phyloP scores from a whole-genome alignment of 2,329 filamentous ascomycete genomes.

The Aspergillus unguis region DNA sequence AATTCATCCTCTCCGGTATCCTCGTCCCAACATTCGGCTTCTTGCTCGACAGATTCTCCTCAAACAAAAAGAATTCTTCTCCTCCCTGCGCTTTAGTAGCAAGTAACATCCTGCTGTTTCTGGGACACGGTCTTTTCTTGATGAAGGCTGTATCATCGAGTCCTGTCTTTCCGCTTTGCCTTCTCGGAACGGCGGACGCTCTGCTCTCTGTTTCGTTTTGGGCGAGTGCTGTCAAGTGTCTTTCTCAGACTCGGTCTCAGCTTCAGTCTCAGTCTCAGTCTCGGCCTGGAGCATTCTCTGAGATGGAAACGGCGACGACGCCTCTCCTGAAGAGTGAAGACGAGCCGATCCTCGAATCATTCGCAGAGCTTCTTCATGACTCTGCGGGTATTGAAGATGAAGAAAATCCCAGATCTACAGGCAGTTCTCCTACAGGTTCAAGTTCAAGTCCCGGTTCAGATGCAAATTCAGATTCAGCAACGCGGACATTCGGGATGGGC shows the following conservation, averaged over 20 bases:
- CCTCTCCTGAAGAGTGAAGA: background rate
- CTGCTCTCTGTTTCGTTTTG: background rate
- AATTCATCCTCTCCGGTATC: background rate
- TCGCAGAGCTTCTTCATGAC: too few relatives aligned
- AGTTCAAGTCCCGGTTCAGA: background rate
- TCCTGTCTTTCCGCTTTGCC: background rate
- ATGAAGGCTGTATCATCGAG: background rate
- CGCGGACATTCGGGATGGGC: conserved; percentile 2
- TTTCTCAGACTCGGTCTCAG: background rate
- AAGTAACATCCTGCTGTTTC: background rate
- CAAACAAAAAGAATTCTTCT: background rate
- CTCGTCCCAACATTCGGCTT: conserved; percentile 1
- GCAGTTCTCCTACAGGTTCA: background rate
- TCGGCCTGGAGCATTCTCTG: background rate
- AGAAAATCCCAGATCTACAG: too few relatives aligned
- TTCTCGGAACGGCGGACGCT: conserved; percentile 1
- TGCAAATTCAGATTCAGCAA: background rate
- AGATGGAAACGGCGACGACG: background rate
- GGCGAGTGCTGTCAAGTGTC: conserved; percentile 1
- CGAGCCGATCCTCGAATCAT: background rate
- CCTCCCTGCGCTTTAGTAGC: background rate
- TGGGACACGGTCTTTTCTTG: background rate
- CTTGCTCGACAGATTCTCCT: background rate
- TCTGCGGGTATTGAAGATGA: too few relatives aligned
- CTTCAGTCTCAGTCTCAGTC: background rate